Evolutionary conservation across 257 asterid species (phyloP).

Genomic region (Solanum rostratum): DNA sequence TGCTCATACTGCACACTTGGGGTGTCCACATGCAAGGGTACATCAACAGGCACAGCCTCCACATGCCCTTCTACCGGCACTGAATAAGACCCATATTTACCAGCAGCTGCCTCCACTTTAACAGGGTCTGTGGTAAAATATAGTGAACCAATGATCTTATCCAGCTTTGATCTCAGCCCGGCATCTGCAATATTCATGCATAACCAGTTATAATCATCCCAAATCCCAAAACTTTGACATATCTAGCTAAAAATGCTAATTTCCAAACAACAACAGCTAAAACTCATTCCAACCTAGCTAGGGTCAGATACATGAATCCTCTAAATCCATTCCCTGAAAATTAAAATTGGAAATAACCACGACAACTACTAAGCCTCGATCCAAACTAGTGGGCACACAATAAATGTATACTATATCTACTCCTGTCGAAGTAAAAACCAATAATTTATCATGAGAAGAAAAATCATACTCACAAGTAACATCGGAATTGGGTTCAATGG

Average conservation of each 20-base stretch:
- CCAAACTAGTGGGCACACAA: background rate
- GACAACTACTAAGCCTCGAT: background rate
- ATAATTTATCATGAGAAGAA: background rate
- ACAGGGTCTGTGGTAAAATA: conserved; percentile 44
- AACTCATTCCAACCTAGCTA: background rate
- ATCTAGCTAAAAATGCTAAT: background rate
- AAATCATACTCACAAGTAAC: conserved; percentile 46
- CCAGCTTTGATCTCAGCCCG: conserved; percentile 40
- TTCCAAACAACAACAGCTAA: background rate
- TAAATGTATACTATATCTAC: background rate
- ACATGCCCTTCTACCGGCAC: conserved; percentile 33
- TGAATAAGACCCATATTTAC: conserved; percentile 46
- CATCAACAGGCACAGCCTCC: conserved; percentile 20
- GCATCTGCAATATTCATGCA: conserved; percentile 30
- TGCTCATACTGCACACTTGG: conserved; percentile 30
- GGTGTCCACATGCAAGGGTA: conserved; percentile 20
- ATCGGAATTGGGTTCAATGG: conserved; percentile 30
- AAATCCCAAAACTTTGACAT: background rate
- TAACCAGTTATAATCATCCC: background rate
- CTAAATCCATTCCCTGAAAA: background rate
- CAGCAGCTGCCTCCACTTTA: conserved; percentile 56
- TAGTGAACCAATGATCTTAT: conserved; percentile 65
- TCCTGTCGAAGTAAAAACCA: background rate
- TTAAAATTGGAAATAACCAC: background rate
- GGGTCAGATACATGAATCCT: background rate